Evolutionary conservation across 1,139 yeast genomes (phyloP).

Genomic region (Diutina ranongensis): DNA sequence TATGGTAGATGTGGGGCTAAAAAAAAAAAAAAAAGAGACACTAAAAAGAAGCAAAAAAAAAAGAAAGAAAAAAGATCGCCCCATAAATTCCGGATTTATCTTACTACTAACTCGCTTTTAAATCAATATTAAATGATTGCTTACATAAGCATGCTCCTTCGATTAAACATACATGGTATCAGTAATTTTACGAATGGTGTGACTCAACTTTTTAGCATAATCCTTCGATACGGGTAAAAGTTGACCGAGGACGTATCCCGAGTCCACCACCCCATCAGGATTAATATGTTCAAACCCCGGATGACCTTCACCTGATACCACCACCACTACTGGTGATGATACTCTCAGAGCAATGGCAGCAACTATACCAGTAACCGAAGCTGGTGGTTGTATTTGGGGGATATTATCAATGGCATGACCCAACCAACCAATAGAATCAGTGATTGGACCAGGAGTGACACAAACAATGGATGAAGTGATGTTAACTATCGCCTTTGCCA

Average conservation of each 20-base stretch:
- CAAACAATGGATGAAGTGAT: neutral
- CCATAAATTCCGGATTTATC: too few species aligned
- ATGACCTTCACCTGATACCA: conserved; percentile 2
- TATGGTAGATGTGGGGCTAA: too few species aligned
- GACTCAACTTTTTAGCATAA: neutral
- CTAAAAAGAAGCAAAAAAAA: too few species aligned
- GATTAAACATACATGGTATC: conserved; percentile 3
- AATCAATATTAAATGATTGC: too few species aligned
- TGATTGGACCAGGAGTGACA: neutral
- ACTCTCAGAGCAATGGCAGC: neutral
- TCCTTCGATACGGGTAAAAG: neutral
- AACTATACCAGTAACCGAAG: neutral
- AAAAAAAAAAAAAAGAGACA: too few species aligned
- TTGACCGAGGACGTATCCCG: neutral
- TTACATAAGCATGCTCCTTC: too few species aligned
- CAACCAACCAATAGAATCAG: neutral
- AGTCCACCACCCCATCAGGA: neutral
- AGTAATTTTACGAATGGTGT: neutral
- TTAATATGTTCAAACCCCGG: neutral
- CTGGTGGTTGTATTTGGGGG: neutral
- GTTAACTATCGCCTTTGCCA: neutral
- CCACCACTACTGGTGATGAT: neutral
- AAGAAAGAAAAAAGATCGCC: too few species aligned
- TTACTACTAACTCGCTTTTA: too few species aligned
- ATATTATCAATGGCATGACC: neutral